Conservation (phyloP, 1,284 basidiomycete species). For the Omphalotus olearius region DNA sequence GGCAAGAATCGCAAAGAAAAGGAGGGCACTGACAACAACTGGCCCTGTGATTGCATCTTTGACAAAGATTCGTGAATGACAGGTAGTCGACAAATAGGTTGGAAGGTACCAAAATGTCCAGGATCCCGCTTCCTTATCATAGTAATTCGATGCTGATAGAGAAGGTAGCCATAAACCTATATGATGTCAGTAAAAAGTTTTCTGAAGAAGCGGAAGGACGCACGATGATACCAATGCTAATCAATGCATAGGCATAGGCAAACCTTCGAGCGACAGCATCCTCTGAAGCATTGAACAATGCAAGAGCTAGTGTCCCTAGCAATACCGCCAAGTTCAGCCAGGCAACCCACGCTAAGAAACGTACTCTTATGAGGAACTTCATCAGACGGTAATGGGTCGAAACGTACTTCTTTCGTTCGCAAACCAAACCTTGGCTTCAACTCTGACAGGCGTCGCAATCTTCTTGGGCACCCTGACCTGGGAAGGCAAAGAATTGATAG, state of each 20-base stretch:
- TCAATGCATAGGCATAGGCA: constrained; percentile 80
- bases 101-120: constrained; percentile 79
- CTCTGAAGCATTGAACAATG: constrained; percentile 83
- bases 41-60: constrained; percentile 81
- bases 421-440: constrained; percentile 99
- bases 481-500: constrained; percentile 58
- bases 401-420: constrained; percentile 90
- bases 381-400: neutral
- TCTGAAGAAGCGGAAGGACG: constrained; percentile 17
- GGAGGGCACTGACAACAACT: constrained; percentile 69
- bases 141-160: constrained; percentile 88
- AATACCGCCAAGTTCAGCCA: constrained; percentile 88
- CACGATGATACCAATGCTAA: constrained; percentile 69
- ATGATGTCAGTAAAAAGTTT: neutral
- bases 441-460: constrained; percentile 83
- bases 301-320: constrained; percentile 82
- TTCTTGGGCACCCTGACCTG: constrained; percentile 79
- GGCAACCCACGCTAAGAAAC: constrained; percentile 76
- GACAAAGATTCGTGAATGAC: neutral
- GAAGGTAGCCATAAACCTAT: constrained; percentile 80
- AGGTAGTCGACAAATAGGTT: neutral
- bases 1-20: constrained; percentile 81
- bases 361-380: neutral
- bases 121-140: constrained; percentile 90
- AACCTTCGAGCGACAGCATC: constrained; percentile 76